These are phyloP conservation scores for Benincasa hispida DNA, from an alignment of 306 rosid species.

Conservation along the genomic window DNA sequence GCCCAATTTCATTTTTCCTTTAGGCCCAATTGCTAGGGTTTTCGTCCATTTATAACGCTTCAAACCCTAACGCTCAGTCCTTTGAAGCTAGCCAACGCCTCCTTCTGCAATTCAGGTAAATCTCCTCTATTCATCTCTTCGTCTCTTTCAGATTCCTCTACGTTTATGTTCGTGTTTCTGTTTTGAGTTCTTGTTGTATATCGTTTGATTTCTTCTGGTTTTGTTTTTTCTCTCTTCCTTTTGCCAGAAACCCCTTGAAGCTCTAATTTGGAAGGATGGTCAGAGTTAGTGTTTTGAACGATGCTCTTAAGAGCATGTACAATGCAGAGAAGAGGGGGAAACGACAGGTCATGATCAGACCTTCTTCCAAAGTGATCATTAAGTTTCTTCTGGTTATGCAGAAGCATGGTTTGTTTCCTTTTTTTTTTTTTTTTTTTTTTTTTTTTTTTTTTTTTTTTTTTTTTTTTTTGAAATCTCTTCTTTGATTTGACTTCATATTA, in stretches of 20 bases:
- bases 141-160: background rate
- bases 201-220: background rate
- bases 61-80: background rate
- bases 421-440: too few relatives aligned
- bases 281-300: constrained; percentile 13
- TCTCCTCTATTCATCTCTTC: background rate
- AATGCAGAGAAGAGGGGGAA: constrained; percentile 15
- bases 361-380: constrained; percentile 11
- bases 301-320: constrained; percentile 17
- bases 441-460: too few relatives aligned
- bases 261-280: constrained; percentile 11
- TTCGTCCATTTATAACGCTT: background rate
- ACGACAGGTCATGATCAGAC: constrained; percentile 12
- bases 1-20: background rate
- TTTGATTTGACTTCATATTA: background rate
- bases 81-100: background rate
- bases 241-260: background rate
- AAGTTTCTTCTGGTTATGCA: constrained; percentile 15
- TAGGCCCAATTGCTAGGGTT: background rate
- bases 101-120: background rate
- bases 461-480: background rate
- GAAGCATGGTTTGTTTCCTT: constrained; percentile 13
- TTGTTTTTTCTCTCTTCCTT: background rate
- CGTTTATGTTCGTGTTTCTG: too few relatives aligned
- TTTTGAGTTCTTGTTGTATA: background rate